Base-by-base conservation (phyloP, 345 rosid genomes). In the Acer yangbiense region DNA sequence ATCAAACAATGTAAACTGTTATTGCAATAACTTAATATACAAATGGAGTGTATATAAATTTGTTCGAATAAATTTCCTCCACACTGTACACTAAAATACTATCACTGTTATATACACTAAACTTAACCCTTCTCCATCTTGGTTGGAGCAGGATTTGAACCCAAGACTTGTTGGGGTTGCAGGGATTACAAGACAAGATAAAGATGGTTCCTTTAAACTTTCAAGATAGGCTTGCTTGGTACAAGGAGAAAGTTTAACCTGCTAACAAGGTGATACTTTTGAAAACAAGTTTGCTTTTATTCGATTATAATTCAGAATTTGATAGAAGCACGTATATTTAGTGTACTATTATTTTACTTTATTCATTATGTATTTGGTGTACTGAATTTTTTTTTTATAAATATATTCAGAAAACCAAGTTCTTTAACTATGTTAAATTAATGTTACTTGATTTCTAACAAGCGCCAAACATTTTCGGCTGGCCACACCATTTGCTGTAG, bases 401-500 rank as follows among this genome's bases (percentile, higher is more conserved):
- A n/a, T n/a, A n/a, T n/a, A n/a, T 73, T 50, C 44, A 46, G 68
- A 63, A 71, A 77, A 9, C 75, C 62, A 14, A 74, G 63, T 66
- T 77, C 71, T 50, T 68, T 77, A 77, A 54, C 57, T 68, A 69
- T 52, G 77, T 74, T 65, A 73, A 20, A 74, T 78, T 77, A 78
- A 75, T 86, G 82, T 78, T 71, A 75, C 73, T 87, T 79, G 71
- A 84, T 87, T 86, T 84, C 92, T 85, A 92, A 86, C 89, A 86
- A 90, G 89, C 87, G 71, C 90, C 87, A 73, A 85, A 87, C 88
- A 81, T 87, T 93, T 85, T 93, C 90, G 87, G 81, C 98, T 93
- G 97, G 98, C 98, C 75, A 95, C 99, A 77, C 99, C 99, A 63
- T 93, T 95, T 87, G 99, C 97, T 76, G 97, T 95, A 91, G 81